Evolutionary conservation across 768 basidiomycete genomes (phyloP).

Genomic region (Dendrothele bispora): DNA sequence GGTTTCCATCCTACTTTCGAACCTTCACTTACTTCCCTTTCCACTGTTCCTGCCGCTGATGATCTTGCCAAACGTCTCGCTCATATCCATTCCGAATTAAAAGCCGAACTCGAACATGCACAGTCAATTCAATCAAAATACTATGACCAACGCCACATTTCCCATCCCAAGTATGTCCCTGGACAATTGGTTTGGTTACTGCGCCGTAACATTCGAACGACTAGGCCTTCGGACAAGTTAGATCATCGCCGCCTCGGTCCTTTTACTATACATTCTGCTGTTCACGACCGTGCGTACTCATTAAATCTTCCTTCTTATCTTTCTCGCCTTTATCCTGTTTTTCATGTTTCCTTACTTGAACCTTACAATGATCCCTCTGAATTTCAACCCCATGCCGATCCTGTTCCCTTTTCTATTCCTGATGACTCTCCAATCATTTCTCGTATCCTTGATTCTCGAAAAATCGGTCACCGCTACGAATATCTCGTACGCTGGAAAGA

Average conservation of each 20-base stretch:
- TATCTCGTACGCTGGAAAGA: slow-evolving; percentile 8
- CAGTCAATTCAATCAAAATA: slow-evolving; percentile 8
- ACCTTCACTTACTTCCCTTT: slow-evolving; percentile 23
- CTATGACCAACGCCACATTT: slow-evolving; percentile 1
- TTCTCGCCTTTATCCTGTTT: slow-evolving; percentile 23
- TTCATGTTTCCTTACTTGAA: slow-evolving; percentile 21
- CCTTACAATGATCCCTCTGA: not conserved
- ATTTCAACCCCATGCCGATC: not conserved
- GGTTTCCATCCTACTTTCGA: slow-evolving; percentile 21
- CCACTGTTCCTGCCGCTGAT: slow-evolving; percentile 30
- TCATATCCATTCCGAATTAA: slow-evolving; percentile 15
- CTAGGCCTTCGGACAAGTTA: slow-evolving; percentile 23
- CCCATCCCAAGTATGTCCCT: slow-evolving; percentile 9
- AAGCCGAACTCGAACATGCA: slow-evolving; percentile 11
- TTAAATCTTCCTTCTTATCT: slow-evolving; percentile 18
- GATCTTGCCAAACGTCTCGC: slow-evolving; percentile 8
- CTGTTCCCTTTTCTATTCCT: slow-evolving; percentile 1
- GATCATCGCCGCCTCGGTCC: slow-evolving; percentile 16
- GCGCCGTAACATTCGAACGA: slow-evolving; percentile 21
- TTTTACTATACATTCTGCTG: slow-evolving; percentile 6
- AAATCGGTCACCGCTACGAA: slow-evolving; percentile 8
- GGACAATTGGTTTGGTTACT: slow-evolving; percentile 16
- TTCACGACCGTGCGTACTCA: slow-evolving; percentile 9
- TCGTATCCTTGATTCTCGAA: slow-evolving; percentile 2
- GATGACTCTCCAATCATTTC: not conserved